Evolutionary conservation across 805 yeast genomes (phyloP), one percentile per base, ranked within the genome.

Genomic region (Saturnispora mendoncae): DNA sequence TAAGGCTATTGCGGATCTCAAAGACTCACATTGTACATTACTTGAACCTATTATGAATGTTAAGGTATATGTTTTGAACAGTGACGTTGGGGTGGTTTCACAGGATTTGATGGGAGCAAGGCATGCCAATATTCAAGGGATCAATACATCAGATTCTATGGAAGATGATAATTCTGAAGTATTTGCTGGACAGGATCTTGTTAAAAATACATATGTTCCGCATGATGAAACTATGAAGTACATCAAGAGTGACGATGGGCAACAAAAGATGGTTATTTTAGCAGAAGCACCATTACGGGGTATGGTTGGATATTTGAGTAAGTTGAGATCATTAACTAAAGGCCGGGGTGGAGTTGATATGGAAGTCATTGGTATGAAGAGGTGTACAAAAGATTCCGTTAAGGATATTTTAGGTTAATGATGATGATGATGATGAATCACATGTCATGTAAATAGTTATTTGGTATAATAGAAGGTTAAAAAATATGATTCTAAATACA

Each of bases 41-140:
- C 65, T 90, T 58, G 97, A 92, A 60, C 98, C 98, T 0, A 68
- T 83, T 23, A 90, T 92, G 97, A 68, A 72, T 27, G 79, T 87
- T 4, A 67, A 67, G 6, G 77, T 92, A 1, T 72, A 69, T 39
- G 80, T 80, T 2, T 70, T 71, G 41, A 81, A 86, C 24, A 80
- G 74, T 42, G 84, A 81, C 44, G 61, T 90, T 49, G 97, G 97
- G 17, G 69, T 69, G 27, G 92, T 92, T 1, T 72, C 85, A 30
- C 94, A 85, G 51, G 98, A 92, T 56, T 62, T 92, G 39, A 78
- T 85, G 33, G 77, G 84, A 24, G 71, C 80, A 12, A 71, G 97
- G 46, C 78, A 80, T 34, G 97, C 95, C 2, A 68, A 65, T 2
- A 84, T 92, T 33, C 55, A 68, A 4, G 74, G 84, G 3, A 76